These are phyloP conservation scores for Phaeotremella skinneri DNA, from an alignment of 768 basidiomycete genomes.

Conservation along the genomic window DNA sequence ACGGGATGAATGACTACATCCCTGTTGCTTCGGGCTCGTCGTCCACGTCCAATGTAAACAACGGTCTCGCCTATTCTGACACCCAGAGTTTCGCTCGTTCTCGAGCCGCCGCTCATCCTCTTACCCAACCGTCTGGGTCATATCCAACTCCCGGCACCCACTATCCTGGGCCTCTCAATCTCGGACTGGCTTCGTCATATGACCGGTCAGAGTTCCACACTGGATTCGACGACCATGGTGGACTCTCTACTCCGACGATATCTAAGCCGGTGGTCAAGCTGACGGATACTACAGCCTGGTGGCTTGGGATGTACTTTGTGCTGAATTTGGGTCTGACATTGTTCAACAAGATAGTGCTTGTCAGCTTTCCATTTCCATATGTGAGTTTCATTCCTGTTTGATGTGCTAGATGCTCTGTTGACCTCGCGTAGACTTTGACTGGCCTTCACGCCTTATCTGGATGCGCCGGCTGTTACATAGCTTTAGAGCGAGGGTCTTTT, in stretches of 20 bases:
- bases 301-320: conserved; percentile 79
- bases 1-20: not conserved
- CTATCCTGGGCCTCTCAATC: not conserved
- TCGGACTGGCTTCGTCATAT: not conserved
- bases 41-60: not conserved
- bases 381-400: conserved; percentile 33
- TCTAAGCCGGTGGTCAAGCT: conserved; percentile 14
- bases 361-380: conserved; percentile 91
- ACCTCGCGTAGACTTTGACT: conserved; percentile 64
- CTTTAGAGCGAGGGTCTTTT: conserved; percentile 62
- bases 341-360: conserved; percentile 91
- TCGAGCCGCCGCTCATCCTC: not conserved
- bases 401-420: conserved; percentile 3
- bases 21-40: not conserved
- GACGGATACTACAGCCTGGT: conserved; percentile 53
- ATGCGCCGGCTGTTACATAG: conserved; percentile 69
- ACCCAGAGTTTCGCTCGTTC: not conserved
- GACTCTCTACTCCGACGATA: not conserved
- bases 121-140: not conserved
- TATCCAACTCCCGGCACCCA: not conserved
- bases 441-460: conserved; percentile 87
- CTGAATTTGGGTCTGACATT: conserved; percentile 90
- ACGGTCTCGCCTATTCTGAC: not conserved
- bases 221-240: no score
- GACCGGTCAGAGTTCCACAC: no score